A percentile compares a stretch with the other conserved stretches of the same genome.
phyloP scores from a whole-genome alignment of 2,329 filamentous ascomycete species.

The Chalaropsis ovoidea region DNA sequence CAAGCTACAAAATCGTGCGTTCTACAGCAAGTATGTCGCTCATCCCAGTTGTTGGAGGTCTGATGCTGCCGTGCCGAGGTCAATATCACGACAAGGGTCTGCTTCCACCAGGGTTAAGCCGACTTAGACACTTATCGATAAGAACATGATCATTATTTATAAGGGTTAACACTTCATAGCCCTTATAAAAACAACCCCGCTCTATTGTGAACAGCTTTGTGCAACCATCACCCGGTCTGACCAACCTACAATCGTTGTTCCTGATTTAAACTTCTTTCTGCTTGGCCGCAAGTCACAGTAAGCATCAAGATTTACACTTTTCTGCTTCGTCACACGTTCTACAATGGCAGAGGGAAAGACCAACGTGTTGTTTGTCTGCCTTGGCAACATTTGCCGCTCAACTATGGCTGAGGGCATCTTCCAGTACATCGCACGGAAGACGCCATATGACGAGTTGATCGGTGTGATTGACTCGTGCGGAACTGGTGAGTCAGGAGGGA shows the following conservation, averaged over 20 bases:
- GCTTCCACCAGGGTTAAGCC: neutral
- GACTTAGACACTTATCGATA: neutral
- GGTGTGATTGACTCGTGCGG: conserved; percentile 74
- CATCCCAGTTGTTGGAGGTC: neutral
- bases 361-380: conserved; percentile 85
- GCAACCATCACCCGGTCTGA: neutral
- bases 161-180: neutral
- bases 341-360: conserved; percentile 31
- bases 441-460: conserved; percentile 51
- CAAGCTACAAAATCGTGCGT: conserved; percentile 8
- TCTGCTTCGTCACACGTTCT: neutral
- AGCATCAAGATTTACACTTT: neutral
- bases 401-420: conserved; percentile 97
- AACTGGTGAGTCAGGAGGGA: conserved; percentile 44
- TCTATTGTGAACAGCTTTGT: neutral
- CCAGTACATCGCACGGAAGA: conserved; percentile 54
- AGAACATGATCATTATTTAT: neutral
- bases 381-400: conserved; percentile 90
- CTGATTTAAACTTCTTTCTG: neutral
- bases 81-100: neutral
- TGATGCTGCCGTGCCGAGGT: neutral
- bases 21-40: neutral
- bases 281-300: neutral
- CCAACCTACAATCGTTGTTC: neutral
- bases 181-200: neutral